Percentiles rank a stretch among this genome's conserved stretches.
phyloP scores from a whole-genome alignment of 1,139 yeast genomes.

The Pichia terricola region DNA sequence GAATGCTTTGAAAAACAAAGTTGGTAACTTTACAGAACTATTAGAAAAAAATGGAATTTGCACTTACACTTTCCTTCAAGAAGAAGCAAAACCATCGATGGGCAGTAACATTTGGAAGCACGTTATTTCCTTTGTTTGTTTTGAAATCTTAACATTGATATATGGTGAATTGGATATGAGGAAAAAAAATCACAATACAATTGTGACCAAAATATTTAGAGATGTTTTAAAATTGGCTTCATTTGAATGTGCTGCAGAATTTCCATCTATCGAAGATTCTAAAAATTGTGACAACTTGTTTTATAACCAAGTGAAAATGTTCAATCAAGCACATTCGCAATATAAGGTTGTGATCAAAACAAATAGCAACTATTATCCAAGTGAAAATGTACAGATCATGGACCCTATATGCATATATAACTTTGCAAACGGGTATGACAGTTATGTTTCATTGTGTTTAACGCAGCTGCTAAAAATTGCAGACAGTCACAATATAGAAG shows the following conservation, averaged over 20 bases:
- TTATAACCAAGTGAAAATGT: no score
- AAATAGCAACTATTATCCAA: no score
- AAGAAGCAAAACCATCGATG: conserved; percentile 19
- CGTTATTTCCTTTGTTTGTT: conserved; percentile 15
- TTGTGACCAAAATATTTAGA: conserved; percentile 15
- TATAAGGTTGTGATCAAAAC: no score
- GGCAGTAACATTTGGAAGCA: conserved; percentile 21
- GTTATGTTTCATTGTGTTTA: conserved; percentile 14
- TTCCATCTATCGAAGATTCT: no score
- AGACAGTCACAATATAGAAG: conserved; percentile 3
- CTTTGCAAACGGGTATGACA: conserved; percentile 13
- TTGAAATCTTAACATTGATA: conserved; percentile 16
- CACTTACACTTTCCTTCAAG: conserved; percentile 18
- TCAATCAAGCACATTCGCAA: no score
- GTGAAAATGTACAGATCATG: background rate
- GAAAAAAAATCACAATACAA: conserved; percentile 2
- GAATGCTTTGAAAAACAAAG: conserved; percentile 12
- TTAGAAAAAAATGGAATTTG: conserved; percentile 18
- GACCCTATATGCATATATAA: conserved; percentile 15
- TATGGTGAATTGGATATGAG: conserved; percentile 13
- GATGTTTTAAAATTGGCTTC: conserved; percentile 17
- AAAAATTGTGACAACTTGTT: no score
- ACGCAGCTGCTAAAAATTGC: conserved; percentile 15
- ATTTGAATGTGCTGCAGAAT: conserved; percentile 9
- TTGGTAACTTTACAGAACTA: conserved; percentile 13